Base-by-base conservation (phyloP, 768 basidiomycete species). In the Phaeolepiota aurea region DNA sequence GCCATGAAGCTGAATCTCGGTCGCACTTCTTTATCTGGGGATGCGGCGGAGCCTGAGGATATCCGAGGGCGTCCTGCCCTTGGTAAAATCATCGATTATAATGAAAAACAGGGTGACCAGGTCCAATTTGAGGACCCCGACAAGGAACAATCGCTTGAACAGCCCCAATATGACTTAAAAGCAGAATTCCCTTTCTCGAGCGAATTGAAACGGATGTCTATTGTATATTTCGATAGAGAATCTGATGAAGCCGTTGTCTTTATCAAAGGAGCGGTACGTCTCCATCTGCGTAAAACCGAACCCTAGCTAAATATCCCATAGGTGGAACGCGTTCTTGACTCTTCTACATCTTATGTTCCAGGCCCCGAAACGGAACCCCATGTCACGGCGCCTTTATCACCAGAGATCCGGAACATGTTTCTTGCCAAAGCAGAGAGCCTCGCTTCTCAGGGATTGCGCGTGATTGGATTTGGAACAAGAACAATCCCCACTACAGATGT, bases 201-300 rank as follows among this genome's bases (percentile, higher is more conserved):
- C 37, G 67, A 66, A 19, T 53, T 74, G 35, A 77, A 76, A 55
- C 57, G 71, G 38, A 77, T 76, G 75, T 50, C 66, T 5, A 62
- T 56, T 20, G 55, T 69, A 23, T 67, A 63, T 41, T 33, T 47
- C 16, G 62, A 65, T 44, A 49, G 45, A 16, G 47, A 58, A 38
- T 23, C 43, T 2, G 48, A 51, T n/a, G 22, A 46, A 3, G 54
- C 51, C 13, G 28, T 62, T 19, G 46, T 57, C 22, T 41, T 64
- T 28, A 61, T 55, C 28, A 66, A 66, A 47, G 64, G 65, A 15
- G 66, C 66, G 35, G 64, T 65, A 41, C 23, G 61, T 54, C 20
- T 10, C 14, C 28, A 31, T 31, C 13, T 30, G 15, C 2, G 28
- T 13, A 20, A 31, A 12, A 0, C 13, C 14, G 10, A 18, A 34